Percentiles rank a stretch among this genome's conserved stretches.
phyloP scores from a whole-genome alignment of 2,329 filamentous ascomycete genomes.

The Cercospora zeae-maydis region DNA sequence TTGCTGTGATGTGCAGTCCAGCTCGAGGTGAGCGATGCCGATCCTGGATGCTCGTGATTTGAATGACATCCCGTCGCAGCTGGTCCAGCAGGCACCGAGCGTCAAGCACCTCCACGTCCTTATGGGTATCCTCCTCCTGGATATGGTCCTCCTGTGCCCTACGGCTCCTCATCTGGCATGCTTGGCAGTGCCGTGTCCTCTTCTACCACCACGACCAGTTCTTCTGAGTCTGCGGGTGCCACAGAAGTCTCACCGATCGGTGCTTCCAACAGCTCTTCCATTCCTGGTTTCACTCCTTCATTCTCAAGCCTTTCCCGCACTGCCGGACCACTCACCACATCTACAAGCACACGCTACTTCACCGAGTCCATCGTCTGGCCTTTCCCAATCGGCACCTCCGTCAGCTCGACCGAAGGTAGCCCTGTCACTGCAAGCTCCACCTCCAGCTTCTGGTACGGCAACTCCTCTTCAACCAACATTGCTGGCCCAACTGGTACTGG shows the following conservation, averaged over 20 bases:
- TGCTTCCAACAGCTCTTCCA: constrained; percentile 3
- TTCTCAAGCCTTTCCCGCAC: not conserved
- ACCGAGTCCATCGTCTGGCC: not conserved
- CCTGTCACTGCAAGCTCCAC: not conserved
- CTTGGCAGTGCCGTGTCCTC: constrained; percentile 6
- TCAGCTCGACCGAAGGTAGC: not conserved
- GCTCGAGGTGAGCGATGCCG: not conserved
- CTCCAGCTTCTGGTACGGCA: not conserved
- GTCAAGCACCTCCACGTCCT: not conserved
- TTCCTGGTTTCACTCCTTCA: constrained; percentile 1
- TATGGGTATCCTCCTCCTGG: constrained; percentile 5
- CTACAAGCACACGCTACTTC: constrained; percentile 5
- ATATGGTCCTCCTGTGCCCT: constrained; percentile 6
- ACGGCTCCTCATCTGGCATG: not conserved
- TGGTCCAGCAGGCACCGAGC: not conserved
- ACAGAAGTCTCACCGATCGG: constrained; percentile 14
- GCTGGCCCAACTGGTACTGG: not conserved
- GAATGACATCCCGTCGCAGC: not conserved
- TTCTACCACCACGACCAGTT: not conserved
- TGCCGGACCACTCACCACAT: not conserved
- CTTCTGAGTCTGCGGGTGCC: constrained; percentile 1
- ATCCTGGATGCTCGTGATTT: not conserved
- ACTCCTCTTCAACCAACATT: not conserved
- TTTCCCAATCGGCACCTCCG: not conserved
- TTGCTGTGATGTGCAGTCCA: not conserved